phyloP scores from a whole-genome alignment of 2,329 filamentous ascomycete species.

The Fragosphaeria purpurea region DNA sequence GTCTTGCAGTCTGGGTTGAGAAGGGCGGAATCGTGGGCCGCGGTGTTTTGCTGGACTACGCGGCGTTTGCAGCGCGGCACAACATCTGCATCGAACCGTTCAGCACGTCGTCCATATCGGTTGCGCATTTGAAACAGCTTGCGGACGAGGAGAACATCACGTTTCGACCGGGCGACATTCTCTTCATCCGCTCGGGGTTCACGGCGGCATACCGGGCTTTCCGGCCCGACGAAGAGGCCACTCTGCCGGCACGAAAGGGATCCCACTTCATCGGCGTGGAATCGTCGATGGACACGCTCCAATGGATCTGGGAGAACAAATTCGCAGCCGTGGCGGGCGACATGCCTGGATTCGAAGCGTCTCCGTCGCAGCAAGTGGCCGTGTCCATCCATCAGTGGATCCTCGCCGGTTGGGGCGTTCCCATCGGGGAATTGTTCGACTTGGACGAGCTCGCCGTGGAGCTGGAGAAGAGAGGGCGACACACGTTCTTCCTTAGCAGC shows the following conservation, averaged over 20 bases:
- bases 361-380: conserved; percentile 13
- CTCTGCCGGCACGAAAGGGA: conserved; percentile 19
- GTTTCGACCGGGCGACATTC: conserved; percentile 41
- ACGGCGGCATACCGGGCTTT: conserved; percentile 27
- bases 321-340: conserved; percentile 49
- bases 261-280: conserved; percentile 32
- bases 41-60: conserved; percentile 43
- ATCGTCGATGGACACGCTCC: conserved; percentile 35
- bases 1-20: conserved; percentile 9
- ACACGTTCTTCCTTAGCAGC: conserved; percentile 15
- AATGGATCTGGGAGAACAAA: conserved; percentile 45
- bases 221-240: no score
- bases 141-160: conserved; percentile 31
- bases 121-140: conserved; percentile 31
- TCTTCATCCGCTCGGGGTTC: conserved; percentile 46
- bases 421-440: conserved; percentile 33
- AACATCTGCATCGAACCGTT: conserved; percentile 23
- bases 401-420: conserved; percentile 9
- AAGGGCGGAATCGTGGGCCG: conserved; percentile 37
- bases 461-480: conserved; percentile 20
- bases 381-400: conserved; percentile 12
- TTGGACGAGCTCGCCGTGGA: conserved; percentile 25
- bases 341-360: conserved; percentile 39
- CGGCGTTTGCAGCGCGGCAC: conserved; percentile 31
- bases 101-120: conserved; percentile 30